These are phyloP conservation scores for Nothophaeocryptopus gaeumannii DNA, from an alignment of 2,329 filamentous ascomycete genomes.

Conservation along the genomic window DNA sequence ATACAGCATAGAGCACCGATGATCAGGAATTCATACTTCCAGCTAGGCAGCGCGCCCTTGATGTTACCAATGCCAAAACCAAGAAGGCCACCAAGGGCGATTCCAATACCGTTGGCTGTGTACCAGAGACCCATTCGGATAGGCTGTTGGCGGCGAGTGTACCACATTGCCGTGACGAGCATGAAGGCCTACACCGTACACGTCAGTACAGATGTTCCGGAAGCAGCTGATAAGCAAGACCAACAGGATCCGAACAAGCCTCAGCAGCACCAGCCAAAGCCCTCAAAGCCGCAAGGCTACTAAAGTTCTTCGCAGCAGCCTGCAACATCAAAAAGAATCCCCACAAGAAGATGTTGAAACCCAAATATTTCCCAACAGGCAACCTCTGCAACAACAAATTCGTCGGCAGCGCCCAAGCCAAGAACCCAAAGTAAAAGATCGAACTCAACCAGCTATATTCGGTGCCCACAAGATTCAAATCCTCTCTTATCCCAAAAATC, in stretches of 20 bases:
- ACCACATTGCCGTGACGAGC: slow-evolving; percentile 64
- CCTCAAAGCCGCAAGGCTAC: slow-evolving; percentile 55
- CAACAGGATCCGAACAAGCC: slow-evolving; percentile 53
- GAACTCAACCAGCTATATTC: slow-evolving; percentile 55
- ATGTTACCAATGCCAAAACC: slow-evolving; percentile 62
- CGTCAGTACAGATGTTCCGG: too few species aligned
- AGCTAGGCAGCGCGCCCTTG: slow-evolving; percentile 55
- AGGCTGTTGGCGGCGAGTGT: slow-evolving; percentile 56
- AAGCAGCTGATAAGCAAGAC: too few species aligned
- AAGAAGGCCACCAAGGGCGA: slow-evolving; percentile 56
- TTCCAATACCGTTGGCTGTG: slow-evolving; percentile 57
- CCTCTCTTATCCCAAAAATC: slow-evolving; percentile 61
- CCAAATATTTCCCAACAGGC: slow-evolving; percentile 52
- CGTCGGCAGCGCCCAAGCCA: slow-evolving; percentile 55
- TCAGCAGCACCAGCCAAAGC: slow-evolving; percentile 58
- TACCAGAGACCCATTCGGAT: slow-evolving; percentile 60
- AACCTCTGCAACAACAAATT: slow-evolving; percentile 54
- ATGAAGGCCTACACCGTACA: slow-evolving; percentile 48
- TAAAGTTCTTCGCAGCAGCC: slow-evolving; percentile 45
- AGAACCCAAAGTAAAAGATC: slow-evolving; percentile 55
- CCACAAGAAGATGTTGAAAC: slow-evolving; percentile 59
- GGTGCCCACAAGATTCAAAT: slow-evolving; percentile 55
- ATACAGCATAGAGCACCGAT: slow-evolving; percentile 54
- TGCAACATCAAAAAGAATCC: slow-evolving; percentile 42
- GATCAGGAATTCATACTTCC: slow-evolving; percentile 67